phyloP scores from a whole-genome alignment of 495 filamentous ascomycete species.

The Aspergillus olivimuriae region DNA sequence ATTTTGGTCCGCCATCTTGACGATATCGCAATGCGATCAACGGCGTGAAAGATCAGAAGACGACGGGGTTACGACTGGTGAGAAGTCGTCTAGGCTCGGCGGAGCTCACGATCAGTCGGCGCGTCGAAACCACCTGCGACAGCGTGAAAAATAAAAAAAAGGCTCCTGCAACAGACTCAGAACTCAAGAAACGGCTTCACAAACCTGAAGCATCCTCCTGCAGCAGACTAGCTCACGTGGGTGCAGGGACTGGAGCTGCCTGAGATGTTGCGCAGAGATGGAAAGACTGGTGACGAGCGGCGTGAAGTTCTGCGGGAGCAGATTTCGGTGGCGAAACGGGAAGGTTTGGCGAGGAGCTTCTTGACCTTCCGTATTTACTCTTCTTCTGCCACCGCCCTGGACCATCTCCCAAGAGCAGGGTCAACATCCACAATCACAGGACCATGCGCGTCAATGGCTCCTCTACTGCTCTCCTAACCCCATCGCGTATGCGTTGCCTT shows the following conservation, averaged over 20 bases:
- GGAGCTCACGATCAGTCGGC: constrained; percentile 31
- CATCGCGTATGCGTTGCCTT: constrained; percentile 1
- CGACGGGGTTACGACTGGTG: constrained; percentile 23
- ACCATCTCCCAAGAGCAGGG: neutral
- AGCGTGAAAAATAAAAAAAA: constrained; percentile 13
- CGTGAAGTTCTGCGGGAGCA: constrained; percentile 25
- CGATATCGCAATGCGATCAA: constrained; percentile 9
- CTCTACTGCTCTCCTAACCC: constrained; percentile 8
- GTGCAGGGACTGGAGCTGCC: constrained; percentile 27
- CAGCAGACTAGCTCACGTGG: constrained; percentile 25
- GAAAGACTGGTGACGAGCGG: constrained; percentile 15
- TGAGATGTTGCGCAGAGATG: constrained; percentile 10
- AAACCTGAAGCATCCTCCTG: constrained; percentile 39
- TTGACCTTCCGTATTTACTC: no score
- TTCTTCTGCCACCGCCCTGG: neutral
- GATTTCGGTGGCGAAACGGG: constrained; percentile 41
- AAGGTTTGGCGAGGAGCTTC: constrained; percentile 21
- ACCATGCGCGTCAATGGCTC: constrained; percentile 17
- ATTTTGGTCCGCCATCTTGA: constrained; percentile 85
- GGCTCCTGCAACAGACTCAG: constrained; percentile 20
- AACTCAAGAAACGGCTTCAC: constrained; percentile 25
- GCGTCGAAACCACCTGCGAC: constrained; percentile 26
- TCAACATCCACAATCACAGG: neutral
- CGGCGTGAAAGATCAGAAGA: constrained; percentile 14
- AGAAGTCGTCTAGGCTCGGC: constrained; percentile 25